Evolutionary conservation across 164 flowering plant genomes (phyloP).

Genomic region (Tetracentron sinense): DNA sequence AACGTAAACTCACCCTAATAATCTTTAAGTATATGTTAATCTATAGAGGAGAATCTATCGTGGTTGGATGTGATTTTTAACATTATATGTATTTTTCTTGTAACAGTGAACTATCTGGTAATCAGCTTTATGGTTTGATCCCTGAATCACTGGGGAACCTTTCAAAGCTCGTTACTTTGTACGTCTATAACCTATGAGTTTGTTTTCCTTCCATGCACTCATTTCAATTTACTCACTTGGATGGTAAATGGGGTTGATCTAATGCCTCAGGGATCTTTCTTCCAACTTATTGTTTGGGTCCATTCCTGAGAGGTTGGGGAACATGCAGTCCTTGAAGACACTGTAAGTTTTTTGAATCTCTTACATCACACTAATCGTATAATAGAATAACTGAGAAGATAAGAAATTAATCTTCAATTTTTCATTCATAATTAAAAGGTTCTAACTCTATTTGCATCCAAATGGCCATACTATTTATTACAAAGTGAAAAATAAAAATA

Average conservation of each 20-base stretch:
- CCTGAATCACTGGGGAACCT: neutral
- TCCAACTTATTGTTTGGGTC: neutral
- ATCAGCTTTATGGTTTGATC: neutral
- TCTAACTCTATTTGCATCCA: no score
- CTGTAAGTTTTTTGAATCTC: neutral
- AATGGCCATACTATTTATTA: no score
- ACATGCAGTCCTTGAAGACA: neutral
- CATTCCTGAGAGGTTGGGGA: neutral
- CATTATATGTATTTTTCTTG: neutral
- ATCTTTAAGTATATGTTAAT: no score
- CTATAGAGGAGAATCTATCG: no score
- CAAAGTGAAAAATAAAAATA: no score
- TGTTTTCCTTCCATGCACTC: neutral
- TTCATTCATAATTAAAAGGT: no score
- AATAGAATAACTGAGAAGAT: no score
- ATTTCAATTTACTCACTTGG: neutral
- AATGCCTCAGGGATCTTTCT: neutral
- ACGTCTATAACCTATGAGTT: neutral
- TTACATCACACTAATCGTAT: no score
- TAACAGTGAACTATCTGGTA: neutral
- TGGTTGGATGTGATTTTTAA: no score
- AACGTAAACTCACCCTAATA: no score
- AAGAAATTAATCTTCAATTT: no score
- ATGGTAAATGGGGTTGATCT: neutral
- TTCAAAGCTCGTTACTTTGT: neutral